These are phyloP conservation scores for Colletotrichum tabaci DNA, from an alignment of 2,329 filamentous ascomycete genomes.

Conservation along the genomic window DNA sequence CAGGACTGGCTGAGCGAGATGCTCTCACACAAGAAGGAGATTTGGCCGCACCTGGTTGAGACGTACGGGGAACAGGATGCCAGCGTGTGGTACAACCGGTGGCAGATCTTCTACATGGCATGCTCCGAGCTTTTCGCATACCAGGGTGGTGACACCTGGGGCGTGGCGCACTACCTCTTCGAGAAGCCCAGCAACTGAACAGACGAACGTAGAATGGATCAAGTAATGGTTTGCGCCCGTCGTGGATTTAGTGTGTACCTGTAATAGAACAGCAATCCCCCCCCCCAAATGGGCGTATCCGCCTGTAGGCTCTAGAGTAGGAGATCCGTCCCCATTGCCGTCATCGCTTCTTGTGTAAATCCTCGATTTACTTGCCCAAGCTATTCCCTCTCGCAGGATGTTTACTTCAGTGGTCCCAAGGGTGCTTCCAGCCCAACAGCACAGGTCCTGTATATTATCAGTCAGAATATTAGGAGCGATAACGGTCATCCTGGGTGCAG, in stretches of 20 bases:
- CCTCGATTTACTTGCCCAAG: background rate
- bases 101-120: conserved; percentile 81
- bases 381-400: background rate
- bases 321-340: background rate
- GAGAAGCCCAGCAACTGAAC: conserved; percentile 62
- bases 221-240: background rate
- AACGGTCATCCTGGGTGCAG: background rate
- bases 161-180: conserved; percentile 77
- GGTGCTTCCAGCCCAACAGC: conserved; percentile 93
- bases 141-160: conserved; percentile 77
- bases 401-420: conserved; percentile 86
- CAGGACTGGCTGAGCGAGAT: conserved; percentile 75
- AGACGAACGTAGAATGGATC: background rate
- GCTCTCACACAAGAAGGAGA: conserved; percentile 69
- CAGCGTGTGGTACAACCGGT: conserved; percentile 76
- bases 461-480: background rate
- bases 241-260: background rate
- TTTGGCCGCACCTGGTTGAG: conserved; percentile 75
- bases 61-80: conserved; percentile 76
- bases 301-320: background rate
- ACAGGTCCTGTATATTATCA: conserved; percentile 70
- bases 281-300: background rate
- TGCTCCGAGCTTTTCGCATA: conserved; percentile 79
- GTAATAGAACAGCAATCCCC: background rate
- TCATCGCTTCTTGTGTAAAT: background rate